phyloP scores from a whole-genome alignment of 2,329 filamentous ascomycete species.

The Epichloe elymi region DNA sequence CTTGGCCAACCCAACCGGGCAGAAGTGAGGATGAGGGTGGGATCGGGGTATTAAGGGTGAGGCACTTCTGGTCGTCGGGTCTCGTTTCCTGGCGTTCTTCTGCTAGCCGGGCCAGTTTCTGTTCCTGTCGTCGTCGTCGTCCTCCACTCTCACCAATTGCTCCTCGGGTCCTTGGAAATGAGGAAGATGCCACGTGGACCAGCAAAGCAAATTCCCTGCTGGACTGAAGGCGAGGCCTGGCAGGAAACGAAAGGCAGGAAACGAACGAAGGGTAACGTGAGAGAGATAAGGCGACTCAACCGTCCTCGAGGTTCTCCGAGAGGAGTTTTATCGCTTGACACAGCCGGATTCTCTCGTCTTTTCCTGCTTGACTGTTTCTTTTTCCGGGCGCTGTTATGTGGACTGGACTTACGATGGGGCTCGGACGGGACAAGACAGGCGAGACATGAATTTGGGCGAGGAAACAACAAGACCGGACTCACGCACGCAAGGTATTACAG shows the following conservation, averaged over 20 bases:
- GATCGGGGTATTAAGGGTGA: not conserved
- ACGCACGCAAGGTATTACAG: too few species aligned
- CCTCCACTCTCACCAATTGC: too few species aligned
- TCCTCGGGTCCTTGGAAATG: too few species aligned
- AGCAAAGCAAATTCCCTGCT: not conserved
- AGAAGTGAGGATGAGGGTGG: not conserved
- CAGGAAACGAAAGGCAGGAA: not conserved
- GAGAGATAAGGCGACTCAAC: not conserved
- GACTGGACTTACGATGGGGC: not conserved
- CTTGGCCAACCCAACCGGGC: not conserved
- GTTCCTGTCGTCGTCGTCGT: too few species aligned
- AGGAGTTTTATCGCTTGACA: not conserved
- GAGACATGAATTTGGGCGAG: not conserved
- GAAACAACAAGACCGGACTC: not conserved
- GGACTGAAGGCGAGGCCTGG: not conserved
- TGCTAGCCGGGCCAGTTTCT: not conserved
- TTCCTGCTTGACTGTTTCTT: not conserved
- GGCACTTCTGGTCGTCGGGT: not conserved
- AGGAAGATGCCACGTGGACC: too few species aligned
- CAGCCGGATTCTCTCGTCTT: not conserved
- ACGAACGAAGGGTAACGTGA: not conserved
- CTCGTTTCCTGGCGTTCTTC: not conserved
- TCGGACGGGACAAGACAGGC: not conserved
- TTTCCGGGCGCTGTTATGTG: not conserved
- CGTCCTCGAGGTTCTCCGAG: not conserved